phyloP scores from a whole-genome alignment of 2,329 filamentous ascomycete species.

The Coniochaeta ligniaria region DNA sequence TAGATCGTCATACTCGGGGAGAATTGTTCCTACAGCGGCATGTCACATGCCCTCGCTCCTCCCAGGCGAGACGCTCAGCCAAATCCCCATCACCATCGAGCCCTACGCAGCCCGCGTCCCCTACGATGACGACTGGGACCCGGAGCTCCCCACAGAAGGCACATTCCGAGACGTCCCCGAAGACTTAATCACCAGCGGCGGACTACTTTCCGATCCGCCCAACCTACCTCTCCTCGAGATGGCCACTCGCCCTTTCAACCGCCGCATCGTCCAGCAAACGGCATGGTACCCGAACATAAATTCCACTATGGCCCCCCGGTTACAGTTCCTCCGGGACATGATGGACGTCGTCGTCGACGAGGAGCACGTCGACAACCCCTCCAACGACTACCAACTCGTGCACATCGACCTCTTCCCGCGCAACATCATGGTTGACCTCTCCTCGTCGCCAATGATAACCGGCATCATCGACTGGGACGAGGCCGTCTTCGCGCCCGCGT shows the following conservation, averaged over 20 bases:
- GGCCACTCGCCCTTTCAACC: background rate
- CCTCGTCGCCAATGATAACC: background rate
- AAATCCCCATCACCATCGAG: background rate
- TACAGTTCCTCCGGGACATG: no score
- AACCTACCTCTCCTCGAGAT: background rate
- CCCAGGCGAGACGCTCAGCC: background rate
- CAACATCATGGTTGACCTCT: background rate
- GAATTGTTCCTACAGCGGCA: background rate
- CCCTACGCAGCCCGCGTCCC: background rate
- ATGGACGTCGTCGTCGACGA: background rate
- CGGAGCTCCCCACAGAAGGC: background rate
- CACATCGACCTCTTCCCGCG: background rate
- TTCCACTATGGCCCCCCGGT: background rate
- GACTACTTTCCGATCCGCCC: background rate
- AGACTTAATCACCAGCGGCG: background rate
- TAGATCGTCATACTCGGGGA: background rate
- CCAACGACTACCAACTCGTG: background rate
- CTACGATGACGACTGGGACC: background rate
- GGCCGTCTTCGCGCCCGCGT: background rate
- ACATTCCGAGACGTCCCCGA: background rate
- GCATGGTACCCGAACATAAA: background rate
- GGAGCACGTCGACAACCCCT: background rate
- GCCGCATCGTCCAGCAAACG: background rate
- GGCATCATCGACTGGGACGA: constrained; percentile 2
- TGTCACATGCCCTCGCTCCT: background rate